Evolutionary conservation across 345 rosid species (phyloP), one percentile per base, ranked within the genome.

Genomic region (Ricinus communis): DNA sequence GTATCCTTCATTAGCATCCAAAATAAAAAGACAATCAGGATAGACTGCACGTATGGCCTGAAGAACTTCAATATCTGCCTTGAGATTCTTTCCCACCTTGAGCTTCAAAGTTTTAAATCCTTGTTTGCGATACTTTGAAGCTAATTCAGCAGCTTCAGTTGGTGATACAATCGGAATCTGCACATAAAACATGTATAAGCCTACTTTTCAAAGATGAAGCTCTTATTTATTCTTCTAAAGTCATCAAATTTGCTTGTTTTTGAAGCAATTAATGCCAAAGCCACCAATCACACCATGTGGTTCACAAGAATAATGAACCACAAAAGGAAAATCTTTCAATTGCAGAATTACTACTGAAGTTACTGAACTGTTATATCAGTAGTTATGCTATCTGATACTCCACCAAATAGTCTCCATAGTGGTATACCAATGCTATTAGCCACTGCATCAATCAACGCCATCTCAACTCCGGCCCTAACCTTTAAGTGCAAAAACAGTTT

Each of bases 1-100:
- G 76, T 91, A 94, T 36, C 98, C 98, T 80, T 94, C 97, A 70
- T 94, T 94, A 69, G 98, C 98, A 78, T 94, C 98, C 85, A 94
- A 77, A 73, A 94, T 90, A 77, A 91, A 91, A 22, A 81, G 86
- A 77, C 93, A 91, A 75, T 82, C 72, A 56, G 97, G 93, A 64
- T 88, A 90, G 36, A 72, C 96, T 9, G 36, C 84, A 38, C 93
- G 91, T 81, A 91, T 91, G 18, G 97, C 97, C 79, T 81, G 93
- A 65, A 94, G 90, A 79, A 88, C 95, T 71, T 94, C 78, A 24
- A 91, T 80, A 81, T 91, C 98, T 33, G 88, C 78, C 75, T 80
- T 71, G 46, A 91, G 85, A 66, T 91, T 82, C 85, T 87, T 94
- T 69, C 98, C 97, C 63, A 94, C 96, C 82, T 91, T 94, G 47